Conservation (phyloP, 805 yeast species). For the Metschnikowia anglica region DNA sequence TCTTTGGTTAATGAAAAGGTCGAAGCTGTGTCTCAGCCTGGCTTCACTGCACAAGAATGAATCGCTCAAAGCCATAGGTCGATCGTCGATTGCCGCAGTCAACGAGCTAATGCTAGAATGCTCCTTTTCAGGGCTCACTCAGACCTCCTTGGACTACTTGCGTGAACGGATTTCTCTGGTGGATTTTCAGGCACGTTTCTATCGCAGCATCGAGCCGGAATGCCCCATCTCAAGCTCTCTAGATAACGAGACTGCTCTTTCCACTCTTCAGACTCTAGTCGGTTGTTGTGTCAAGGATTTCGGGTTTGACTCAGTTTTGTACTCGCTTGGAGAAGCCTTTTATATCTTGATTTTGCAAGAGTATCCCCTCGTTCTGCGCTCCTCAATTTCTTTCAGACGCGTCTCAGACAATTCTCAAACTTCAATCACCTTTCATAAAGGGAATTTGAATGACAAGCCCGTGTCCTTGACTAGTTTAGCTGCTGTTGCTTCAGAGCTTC, state of each 20-base stretch:
- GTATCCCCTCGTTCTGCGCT: conserved; percentile 61
- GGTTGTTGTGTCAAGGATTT: conserved; percentile 77
- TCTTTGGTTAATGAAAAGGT: conserved; percentile 47
- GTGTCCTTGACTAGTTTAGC: conserved; percentile 27
- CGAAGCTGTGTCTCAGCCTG: conserved; percentile 60
- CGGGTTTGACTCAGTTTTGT: conserved; percentile 71
- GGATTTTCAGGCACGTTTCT: conserved; percentile 42
- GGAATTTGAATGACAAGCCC: not conserved
- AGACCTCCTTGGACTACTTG: conserved; percentile 54
- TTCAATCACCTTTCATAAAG: conserved; percentile 1
- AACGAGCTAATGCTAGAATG: conserved; percentile 63
- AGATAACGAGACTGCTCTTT: conserved; percentile 51
- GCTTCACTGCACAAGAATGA: conserved; percentile 40
- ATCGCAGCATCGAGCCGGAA: conserved; percentile 47
- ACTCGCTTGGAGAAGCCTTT: conserved; percentile 65
- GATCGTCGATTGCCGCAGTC: conserved; percentile 52
- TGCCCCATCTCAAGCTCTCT: conserved; percentile 33
- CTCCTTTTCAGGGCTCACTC: conserved; percentile 53
- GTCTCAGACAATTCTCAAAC: not conserved
- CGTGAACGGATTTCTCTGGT: conserved; percentile 44
- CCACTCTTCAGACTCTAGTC: conserved; percentile 55
- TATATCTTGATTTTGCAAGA: conserved; percentile 59
- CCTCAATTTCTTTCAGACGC: conserved; percentile 29
- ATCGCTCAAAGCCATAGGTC: conserved; percentile 49
- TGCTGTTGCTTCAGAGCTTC: conserved; percentile 33